Base-by-base conservation (phyloP, 805 yeast genomes). In the Phaffomyces opuntiae region DNA sequence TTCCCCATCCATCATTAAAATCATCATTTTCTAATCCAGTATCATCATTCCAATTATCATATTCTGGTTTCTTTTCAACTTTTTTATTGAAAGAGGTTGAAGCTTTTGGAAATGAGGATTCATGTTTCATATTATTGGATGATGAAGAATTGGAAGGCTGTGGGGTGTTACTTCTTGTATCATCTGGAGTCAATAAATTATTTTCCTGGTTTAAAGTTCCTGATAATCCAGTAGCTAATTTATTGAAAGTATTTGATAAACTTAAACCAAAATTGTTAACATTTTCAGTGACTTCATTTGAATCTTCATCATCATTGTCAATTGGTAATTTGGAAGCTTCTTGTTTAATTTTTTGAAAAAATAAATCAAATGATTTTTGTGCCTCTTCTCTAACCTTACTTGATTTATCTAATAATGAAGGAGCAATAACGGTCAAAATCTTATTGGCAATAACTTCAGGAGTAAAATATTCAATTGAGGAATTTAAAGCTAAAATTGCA, bases 371-470 rank as follows among this genome's bases (percentile, higher is more conserved):
- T 0, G 88, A 74, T 39, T 71, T 64, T 53, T 78, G 78, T 0
- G 96, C 96, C 56, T 83, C 86, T 0, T 64, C 64, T 48, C 98
- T 72, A 3, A 91, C 90, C 44, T 77, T 74, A 7, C 68, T 65
- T 11, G 87, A 83, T 44, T 73, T 74, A 62, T 93, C 98, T 58
- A 91, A 73, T 46, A 91, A 67, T 2, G 93, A 79, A 1, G 93
- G 86, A 0, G 96, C 89, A 46, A 93, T 75, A 3, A 88, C 87
- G 0, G 96, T 91, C 45, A 93, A 66, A 16, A 90, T 77, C 59
- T 83, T 87, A 24, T 82, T 80, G 46, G 95, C 86, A 46, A 88
- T 82, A 38, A 87, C 82, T 14, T 78, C 84, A 0, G 89, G 80
- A 1, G 83, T 67, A 54, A 90, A 89, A 38, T 73, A 77, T 7